Evolutionary conservation across 2,329 filamentous ascomycete genomes (phyloP), one percentile per base, ranked within the genome.

Genomic region (Nigrospora sphaerica): DNA sequence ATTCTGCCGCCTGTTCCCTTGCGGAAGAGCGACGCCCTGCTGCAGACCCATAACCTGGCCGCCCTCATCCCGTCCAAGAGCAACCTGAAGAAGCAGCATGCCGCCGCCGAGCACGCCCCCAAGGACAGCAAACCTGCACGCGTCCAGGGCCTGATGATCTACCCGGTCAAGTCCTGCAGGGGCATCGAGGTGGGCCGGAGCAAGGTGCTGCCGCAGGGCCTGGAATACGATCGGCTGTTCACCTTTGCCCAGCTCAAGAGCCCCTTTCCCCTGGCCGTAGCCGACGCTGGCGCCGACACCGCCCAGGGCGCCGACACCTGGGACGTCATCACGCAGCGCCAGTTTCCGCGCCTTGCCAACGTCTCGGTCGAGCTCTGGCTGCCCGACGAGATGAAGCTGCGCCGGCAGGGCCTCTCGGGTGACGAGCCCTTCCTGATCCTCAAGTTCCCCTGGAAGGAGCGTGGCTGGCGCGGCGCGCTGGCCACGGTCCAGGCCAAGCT

Each of bases 151-250:
- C 71, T 95, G 44, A 84, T 83, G 68, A 77, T 90, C 49, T 92
- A 93, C 63, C 90, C 91, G 1, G 69, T 95, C 62, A 92, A 95
- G 68, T 88, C 86, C 47, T 95, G 89, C 62, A 73, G 71, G 46
- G 86, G 85, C 28, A 81, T 95, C 46, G 88, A 93, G 66, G 65
- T 95, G 40, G 68, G 77, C 44, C 69, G 74, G 50, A 79, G 78
- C 49, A 76, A 79, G 45, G 74, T 93, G 14, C 66, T 88, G 39
- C 70, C 79, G 6, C 80, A 79, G 3, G 89, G 90, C 2, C 73
- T 95, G 47, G 78, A 85, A 61, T 86, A 85, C 63, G 90, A 96
- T 65, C 80, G 89, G 6, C 78, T 92, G 54, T 95, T 90, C 69
- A 85, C 81, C 41, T 88, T 96, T 61, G 89, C 86, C 2, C 85